Evolutionary conservation across 495 filamentous ascomycete genomes (phyloP), one percentile per base, ranked within the genome.

Genomic region (Aspergillus taichungensis): DNA sequence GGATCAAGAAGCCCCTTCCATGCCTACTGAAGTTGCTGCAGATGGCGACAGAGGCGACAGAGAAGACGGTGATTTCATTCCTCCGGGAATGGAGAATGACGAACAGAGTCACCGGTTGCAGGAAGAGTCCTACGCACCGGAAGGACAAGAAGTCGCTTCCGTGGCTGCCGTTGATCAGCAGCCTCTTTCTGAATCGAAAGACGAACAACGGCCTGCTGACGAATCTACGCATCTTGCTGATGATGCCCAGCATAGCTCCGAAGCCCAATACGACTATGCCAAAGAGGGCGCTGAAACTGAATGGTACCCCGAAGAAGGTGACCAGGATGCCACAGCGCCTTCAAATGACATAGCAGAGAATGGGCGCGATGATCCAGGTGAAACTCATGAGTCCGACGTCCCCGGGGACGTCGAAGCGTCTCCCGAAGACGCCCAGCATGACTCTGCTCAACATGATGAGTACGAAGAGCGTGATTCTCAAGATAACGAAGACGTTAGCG

Each of bases 111-210:
- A 46, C 12, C 40, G 40, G 5, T 42, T 40, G 8, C 37, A 45
- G 18, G 51, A 59, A 40, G 49, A 48, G 8, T 53, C 46, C 0
- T 59, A 61, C 49, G 50, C 57, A 32, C 57, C 51, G 6, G 64
- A 68, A 24, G 60, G 49, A 36, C 56, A 57, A 29, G 52, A 49
- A 5, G 62, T 59, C 11, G 63, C 64, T 33, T 67, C 66, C 4
- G 61, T 61, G 6, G 50, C 53, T 29, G 65, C 67, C 9, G 39
- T 65, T 30, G 53, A 49, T 24, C 46, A 53, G 8, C 24, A 55
- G 6, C 49, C 58, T 9, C 37, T 43, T 14, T 35, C 44, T 34
- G 49, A 56, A 12, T 12, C 18, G 32, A 30, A 27, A 13, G 31
- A 47, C n/a, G 47, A 53, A 14, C 53, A 50, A 35, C 40, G 50